These are phyloP conservation scores for Nicotiana paniculata DNA, from an alignment of 257 asterid genomes.

Conservation along the genomic window DNA sequence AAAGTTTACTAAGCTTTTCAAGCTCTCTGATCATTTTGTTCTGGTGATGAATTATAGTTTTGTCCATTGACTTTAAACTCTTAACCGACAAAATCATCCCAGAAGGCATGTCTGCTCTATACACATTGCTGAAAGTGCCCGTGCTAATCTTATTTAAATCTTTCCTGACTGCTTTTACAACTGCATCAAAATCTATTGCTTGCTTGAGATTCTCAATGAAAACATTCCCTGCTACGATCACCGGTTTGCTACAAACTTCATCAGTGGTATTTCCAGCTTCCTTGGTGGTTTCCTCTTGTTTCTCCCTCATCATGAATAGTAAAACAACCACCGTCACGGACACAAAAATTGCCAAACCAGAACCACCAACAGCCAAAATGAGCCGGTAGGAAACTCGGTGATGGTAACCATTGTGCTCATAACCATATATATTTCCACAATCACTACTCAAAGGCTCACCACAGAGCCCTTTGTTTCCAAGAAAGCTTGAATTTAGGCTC, in stretches of 20 bases:
- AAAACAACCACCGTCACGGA: conserved; percentile 67
- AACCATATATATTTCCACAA: conserved; percentile 49
- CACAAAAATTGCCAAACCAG: conserved; percentile 77
- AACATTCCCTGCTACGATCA: conserved; percentile 74
- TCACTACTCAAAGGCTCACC: conserved; percentile 70
- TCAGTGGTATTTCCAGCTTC: conserved; percentile 31
- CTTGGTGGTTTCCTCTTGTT: conserved; percentile 64
- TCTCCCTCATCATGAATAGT: conserved; percentile 89
- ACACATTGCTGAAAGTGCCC: conserved; percentile 83
- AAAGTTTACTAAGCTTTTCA: conserved; percentile 76
- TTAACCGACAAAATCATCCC: conserved; percentile 72
- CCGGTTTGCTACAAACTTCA: conserved; percentile 39
- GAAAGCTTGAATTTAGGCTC: conserved; percentile 72
- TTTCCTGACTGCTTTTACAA: conserved; percentile 65
- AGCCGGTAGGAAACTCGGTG: conserved; percentile 82
- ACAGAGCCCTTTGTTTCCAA: conserved; percentile 82
- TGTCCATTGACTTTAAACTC: conserved; percentile 75
- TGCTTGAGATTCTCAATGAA: conserved; percentile 77
- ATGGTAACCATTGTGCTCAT: conserved; percentile 34
- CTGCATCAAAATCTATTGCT: conserved; percentile 82
- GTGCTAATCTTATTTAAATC: conserved; percentile 62
- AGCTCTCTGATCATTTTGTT: conserved; percentile 89
- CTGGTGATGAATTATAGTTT: conserved; percentile 57
- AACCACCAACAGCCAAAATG: conserved; percentile 69
- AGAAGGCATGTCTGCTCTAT: conserved; percentile 94